Conservation (phyloP, 192 early-diverging fungal genomes). For the Phlyctochytrium bullatum region DNA sequence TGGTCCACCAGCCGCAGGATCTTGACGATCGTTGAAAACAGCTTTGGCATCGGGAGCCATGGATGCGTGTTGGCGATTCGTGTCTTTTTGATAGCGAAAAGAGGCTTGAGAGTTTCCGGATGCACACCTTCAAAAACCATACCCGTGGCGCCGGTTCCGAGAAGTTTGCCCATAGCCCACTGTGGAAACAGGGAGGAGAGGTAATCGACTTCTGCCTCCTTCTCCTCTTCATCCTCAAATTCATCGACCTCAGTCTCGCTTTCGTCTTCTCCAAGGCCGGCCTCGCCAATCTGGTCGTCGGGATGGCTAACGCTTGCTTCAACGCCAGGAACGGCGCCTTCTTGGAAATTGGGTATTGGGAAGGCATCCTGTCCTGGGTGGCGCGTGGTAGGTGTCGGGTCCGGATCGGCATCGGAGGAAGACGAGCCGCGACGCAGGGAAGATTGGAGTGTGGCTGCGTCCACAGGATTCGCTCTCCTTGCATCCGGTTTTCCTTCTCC, state of each 20-base stretch:
- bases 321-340: not conserved
- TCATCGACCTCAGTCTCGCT: slow-evolving; percentile 1
- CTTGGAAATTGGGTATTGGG: not conserved
- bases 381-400: not conserved
- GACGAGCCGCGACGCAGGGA: not conserved
- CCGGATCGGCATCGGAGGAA: not conserved
- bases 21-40: slow-evolving; percentile 9
- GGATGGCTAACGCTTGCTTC: not conserved
- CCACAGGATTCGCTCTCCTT: not conserved
- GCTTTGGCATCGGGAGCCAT: slow-evolving; percentile 3
- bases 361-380: not conserved
- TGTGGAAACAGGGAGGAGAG: slow-evolving; percentile 5
- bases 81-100: slow-evolving; percentile 15
- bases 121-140: slow-evolving; percentile 11
- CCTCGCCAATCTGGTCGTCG: not conserved
- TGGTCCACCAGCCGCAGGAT: slow-evolving; percentile 15
- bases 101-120: slow-evolving; percentile 9
- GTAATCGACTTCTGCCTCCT: slow-evolving; percentile 1
- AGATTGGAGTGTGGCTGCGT: not conserved
- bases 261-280: not conserved
- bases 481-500: not conserved
- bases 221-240: not conserved
- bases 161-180: slow-evolving; percentile 15
- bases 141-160: slow-evolving; percentile 15
- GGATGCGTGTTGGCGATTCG: slow-evolving; percentile 8